phyloP scores from a whole-genome alignment of 2,329 filamentous ascomycete species.

The Paecilomyces formosus region DNA sequence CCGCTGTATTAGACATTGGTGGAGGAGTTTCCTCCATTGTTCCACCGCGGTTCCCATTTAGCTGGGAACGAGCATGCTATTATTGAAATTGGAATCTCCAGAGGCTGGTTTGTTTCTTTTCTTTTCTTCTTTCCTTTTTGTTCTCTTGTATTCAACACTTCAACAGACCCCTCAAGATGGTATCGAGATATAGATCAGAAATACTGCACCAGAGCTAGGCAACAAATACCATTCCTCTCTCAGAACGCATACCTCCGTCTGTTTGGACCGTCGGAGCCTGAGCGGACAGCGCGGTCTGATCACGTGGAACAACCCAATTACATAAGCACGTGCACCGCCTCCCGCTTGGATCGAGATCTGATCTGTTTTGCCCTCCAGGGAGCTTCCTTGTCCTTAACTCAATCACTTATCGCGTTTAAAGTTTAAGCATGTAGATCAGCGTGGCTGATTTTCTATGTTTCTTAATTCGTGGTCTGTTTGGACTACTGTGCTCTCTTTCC shows the following conservation, averaged over 20 bases:
- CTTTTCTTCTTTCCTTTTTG: neutral
- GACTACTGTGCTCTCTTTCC: neutral
- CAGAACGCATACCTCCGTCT: neutral
- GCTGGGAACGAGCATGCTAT: constrained; percentile 3
- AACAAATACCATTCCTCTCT: neutral
- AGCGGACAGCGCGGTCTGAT: neutral
- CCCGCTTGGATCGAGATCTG: neutral
- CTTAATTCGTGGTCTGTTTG: neutral
- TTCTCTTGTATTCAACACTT: neutral
- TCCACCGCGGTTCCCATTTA: constrained; percentile 18
- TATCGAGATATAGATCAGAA: neutral
- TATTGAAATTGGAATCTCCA: neutral
- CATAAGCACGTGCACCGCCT: neutral
- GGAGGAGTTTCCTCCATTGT: constrained; percentile 32
- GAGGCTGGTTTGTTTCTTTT: neutral
- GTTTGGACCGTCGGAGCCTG: neutral
- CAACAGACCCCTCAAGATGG: neutral
- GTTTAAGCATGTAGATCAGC: neutral
- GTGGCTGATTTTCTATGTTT: neutral
- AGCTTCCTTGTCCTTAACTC: neutral
- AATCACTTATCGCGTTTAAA: neutral
- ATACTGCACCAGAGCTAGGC: neutral
- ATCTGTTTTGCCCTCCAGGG: neutral
- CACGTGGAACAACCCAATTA: neutral
- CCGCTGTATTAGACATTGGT: constrained; percentile 27